phyloP scores from a whole-genome alignment of 2,329 filamentous ascomycete species.

The Sclerotinia minor region DNA sequence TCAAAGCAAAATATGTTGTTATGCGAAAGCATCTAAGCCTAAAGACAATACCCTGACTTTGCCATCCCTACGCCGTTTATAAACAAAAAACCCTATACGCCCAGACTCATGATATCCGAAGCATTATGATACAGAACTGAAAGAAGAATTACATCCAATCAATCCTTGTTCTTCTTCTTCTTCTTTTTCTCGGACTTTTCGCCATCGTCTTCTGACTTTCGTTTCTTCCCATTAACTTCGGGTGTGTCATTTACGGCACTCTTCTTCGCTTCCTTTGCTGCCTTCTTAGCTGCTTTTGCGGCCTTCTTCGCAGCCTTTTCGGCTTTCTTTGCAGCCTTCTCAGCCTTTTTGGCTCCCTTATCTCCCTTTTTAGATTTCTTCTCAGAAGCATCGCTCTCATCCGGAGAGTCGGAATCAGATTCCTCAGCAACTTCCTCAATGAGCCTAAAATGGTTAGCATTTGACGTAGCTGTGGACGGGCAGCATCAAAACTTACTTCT shows the following conservation, averaged over 20 bases:
- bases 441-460: constrained; percentile 30
- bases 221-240: constrained; percentile 60
- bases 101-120: constrained; percentile 26
- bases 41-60: constrained; percentile 24
- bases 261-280: constrained; percentile 56
- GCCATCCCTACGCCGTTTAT: constrained; percentile 25
- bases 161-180: constrained; percentile 52
- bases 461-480: constrained; percentile 24
- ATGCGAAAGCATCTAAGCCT: constrained; percentile 26
- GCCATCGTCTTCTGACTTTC: constrained; percentile 60
- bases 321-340: constrained; percentile 35
- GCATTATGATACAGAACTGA: constrained; percentile 30
- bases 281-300: constrained; percentile 42
- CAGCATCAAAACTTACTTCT: constrained; percentile 41
- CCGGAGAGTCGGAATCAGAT: constrained; percentile 24
- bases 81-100: constrained; percentile 26
- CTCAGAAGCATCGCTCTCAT: constrained; percentile 22
- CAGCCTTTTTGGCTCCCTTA: constrained; percentile 43
- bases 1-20: constrained; percentile 21
- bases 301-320: constrained; percentile 35
- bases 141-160: constrained; percentile 24
- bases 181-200: constrained; percentile 61
- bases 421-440: constrained; percentile 43
- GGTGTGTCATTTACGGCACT: constrained; percentile 50
- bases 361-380: constrained; percentile 42